Percentiles rank a stretch among this genome's conserved stretches.
Evolutionary conservation across 108 stramenopile species (phyloP).

Genomic region (Cyclotella distinguenda): DNA sequence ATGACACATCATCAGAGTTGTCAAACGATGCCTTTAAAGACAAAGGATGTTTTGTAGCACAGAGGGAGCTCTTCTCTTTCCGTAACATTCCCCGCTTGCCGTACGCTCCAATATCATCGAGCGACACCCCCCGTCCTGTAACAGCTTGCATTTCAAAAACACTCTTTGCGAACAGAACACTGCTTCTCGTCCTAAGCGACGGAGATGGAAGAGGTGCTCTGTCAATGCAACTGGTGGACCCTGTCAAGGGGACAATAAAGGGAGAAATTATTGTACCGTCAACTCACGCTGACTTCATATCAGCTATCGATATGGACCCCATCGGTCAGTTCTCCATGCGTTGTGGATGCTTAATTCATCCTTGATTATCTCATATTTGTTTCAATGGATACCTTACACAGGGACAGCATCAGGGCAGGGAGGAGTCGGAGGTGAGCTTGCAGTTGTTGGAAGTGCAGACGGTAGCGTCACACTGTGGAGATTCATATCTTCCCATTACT

Average conservation of each 20-base stretch:
- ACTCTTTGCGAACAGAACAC: constrained; percentile 79
- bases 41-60: constrained; percentile 84
- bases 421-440: constrained; percentile 85
- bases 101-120: constrained; percentile 43
- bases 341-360: no score
- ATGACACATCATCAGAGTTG: constrained; percentile 22
- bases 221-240: constrained; percentile 85
- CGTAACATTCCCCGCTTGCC: constrained; percentile 77
- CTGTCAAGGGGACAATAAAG: constrained; percentile 71
- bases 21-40: constrained; percentile 43
- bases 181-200: constrained; percentile 82
- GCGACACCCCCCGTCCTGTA: constrained; percentile 16
- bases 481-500: constrained; percentile 86
- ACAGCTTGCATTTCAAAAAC: constrained; percentile 70
- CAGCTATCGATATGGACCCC: constrained; percentile 79
- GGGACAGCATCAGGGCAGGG: constrained; percentile 76
- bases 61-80: constrained; percentile 84
- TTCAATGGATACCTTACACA: no score
- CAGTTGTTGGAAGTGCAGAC: constrained; percentile 83
- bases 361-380: no score
- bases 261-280: constrained; percentile 74
- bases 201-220: constrained; percentile 79
- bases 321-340: constrained; percentile 46
- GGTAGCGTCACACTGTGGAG: constrained; percentile 82
- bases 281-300: constrained; percentile 71